These are phyloP conservation scores for Coemansia sp. DNA, from an alignment of 192 early-diverging fungal species.

Conservation along the genomic window DNA sequence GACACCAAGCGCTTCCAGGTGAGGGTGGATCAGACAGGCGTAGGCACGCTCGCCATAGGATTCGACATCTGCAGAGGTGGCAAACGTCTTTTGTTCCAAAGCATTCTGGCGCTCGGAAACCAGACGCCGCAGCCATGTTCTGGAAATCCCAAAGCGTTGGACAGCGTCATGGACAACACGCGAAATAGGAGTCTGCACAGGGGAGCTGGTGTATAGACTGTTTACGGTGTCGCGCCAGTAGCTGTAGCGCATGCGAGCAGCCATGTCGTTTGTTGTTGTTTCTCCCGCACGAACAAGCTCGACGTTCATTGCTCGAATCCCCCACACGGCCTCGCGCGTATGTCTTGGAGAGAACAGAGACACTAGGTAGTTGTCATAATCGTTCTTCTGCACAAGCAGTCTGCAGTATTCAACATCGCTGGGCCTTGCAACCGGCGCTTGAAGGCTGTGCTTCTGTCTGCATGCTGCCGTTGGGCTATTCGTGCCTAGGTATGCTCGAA, in stretches of 20 bases:
- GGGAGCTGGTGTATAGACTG: slow-evolving; percentile 60
- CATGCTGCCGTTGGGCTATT: neutral
- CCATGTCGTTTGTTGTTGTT: slow-evolving; percentile 62
- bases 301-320: slow-evolving; percentile 85
- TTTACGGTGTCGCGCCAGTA: slow-evolving; percentile 90
- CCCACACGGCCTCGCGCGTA: slow-evolving; percentile 69
- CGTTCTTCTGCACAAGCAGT: slow-evolving; percentile 55
- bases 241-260: slow-evolving; percentile 80
- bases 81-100: slow-evolving; percentile 66
- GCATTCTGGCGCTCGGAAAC: slow-evolving; percentile 63
- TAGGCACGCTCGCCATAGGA: slow-evolving; percentile 86
- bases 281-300: slow-evolving; percentile 82
- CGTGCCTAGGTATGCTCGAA: neutral
- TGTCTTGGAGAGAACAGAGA: slow-evolving; percentile 74
- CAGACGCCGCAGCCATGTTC: slow-evolving; percentile 79
- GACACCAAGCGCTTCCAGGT: slow-evolving; percentile 83
- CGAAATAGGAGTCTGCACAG: slow-evolving; percentile 77
- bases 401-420: slow-evolving; percentile 51
- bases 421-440: slow-evolving; percentile 10
- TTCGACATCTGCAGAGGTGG: slow-evolving; percentile 77
- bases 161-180: slow-evolving; percentile 66
- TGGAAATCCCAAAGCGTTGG: slow-evolving; percentile 59
- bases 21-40: slow-evolving; percentile 84
- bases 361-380: slow-evolving; percentile 79
- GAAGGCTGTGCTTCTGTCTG: neutral